A percentile compares a stretch with the other conserved stretches of the same genome.
phyloP scores from a whole-genome alignment of 2,329 filamentous ascomycete genomes.

The Penicillium sp. region DNA sequence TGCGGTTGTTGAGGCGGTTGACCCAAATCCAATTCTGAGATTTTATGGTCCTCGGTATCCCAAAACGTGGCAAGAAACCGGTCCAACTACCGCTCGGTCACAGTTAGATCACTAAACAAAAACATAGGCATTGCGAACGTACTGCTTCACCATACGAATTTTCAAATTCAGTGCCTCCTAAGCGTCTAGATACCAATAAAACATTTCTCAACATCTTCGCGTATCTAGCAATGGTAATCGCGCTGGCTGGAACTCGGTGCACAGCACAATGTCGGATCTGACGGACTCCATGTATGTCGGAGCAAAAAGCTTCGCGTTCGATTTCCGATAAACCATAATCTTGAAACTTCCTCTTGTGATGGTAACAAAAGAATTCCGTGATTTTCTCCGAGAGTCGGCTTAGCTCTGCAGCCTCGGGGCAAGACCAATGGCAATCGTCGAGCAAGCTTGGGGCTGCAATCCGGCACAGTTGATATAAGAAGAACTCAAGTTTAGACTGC shows the following conservation, averaged over 20 bases:
- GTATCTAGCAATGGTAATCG: conserved; percentile 1
- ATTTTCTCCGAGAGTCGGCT: conserved; percentile 3
- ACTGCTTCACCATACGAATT: neutral
- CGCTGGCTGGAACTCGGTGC: conserved; percentile 1
- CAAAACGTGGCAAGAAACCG: neutral
- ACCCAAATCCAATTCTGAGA: neutral
- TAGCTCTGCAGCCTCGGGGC: conserved; percentile 3
- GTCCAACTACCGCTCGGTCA: neutral
- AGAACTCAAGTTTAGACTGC: conserved; percentile 1
- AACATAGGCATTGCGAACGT: neutral
- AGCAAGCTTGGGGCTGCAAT: conserved; percentile 1
- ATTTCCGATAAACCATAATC: conserved; percentile 1
- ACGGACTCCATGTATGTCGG: conserved; percentile 2
- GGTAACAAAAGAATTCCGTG: conserved; percentile 4
- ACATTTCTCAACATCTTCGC: conserved; percentile 1
- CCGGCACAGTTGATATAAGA: conserved; percentile 2
- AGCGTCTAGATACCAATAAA: conserved; percentile 42
- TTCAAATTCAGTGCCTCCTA: neutral
- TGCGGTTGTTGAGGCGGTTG: neutral
- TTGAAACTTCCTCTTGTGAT: conserved; percentile 2
- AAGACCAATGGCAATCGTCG: conserved; percentile 3
- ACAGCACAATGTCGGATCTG: conserved; percentile 4
- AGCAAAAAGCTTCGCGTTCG: conserved; percentile 3
- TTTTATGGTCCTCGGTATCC: neutral
- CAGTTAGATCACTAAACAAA: neutral